Percentiles rank a stretch among this genome's conserved stretches.
Conservation (phyloP, 371 early-diverging fungal species). For the Mucor irregularis region DNA sequence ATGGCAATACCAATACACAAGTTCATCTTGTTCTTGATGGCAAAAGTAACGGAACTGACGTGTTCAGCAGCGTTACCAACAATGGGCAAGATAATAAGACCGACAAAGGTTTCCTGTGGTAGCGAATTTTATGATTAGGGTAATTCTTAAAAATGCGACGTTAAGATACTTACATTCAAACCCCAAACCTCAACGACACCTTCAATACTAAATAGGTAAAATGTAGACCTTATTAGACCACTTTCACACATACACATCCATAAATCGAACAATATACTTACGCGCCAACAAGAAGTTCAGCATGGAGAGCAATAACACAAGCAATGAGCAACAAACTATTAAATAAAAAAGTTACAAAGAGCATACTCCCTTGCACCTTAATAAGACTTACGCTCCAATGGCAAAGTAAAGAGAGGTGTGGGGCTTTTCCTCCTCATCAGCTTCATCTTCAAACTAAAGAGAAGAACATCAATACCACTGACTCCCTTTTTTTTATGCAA, state of each 20-base stretch:
- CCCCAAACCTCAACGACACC: conserved; percentile 66
- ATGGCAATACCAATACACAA: conserved; percentile 83
- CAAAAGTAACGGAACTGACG: conserved; percentile 79
- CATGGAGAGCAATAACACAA: conserved; percentile 70
- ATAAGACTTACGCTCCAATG: conserved; percentile 30
- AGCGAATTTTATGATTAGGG: too few species aligned
- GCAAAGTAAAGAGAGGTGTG: conserved; percentile 51
- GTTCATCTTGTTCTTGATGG: conserved; percentile 90
- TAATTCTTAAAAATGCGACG: too few species aligned
- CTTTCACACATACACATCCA: neutral
- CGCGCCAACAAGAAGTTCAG: conserved; percentile 78
- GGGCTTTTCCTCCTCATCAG: conserved; percentile 51
- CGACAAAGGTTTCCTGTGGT: conserved; percentile 88
- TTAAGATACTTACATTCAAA: too few species aligned
- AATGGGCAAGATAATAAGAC: conserved; percentile 84
- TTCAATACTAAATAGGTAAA: conserved; percentile 63
- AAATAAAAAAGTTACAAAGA: neutral
- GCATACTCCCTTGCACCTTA: too few species aligned
- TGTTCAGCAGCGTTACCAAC: conserved; percentile 74
- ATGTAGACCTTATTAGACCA: neutral
- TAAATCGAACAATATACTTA: conserved; percentile 19
- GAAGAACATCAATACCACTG: neutral
- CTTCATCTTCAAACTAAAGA: conserved; percentile 47
- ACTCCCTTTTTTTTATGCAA: too few species aligned
- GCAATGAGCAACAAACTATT: conserved; percentile 32